Evolutionary conservation across 768 basidiomycete species (phyloP), one percentile per base, ranked within the genome.

Genomic region (Termitomyces sp.): DNA sequence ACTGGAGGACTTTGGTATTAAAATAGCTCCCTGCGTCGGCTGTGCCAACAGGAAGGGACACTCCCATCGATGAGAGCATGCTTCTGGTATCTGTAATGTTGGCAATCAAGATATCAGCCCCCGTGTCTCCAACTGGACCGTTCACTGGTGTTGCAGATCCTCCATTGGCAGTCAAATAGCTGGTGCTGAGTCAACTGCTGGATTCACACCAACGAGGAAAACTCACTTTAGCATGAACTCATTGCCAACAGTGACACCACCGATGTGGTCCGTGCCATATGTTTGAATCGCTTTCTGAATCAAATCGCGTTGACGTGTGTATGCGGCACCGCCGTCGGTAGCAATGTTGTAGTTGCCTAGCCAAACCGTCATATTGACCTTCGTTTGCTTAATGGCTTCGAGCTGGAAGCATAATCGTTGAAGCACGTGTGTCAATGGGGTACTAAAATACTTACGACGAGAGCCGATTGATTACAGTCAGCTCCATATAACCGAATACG

Each of bases 221-320:
- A 73, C 79, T 3, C 49, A 88, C 85, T 94, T 83, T 50, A 94
- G 78, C 67, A 93, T 90, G 68, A 83, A 92, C 72, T 96, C 94
- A 67, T 97, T 96, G 35, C 96, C 94, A 35, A 97, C 94, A 13
- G 88, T 94, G 40, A 98, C 66, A 9, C 96, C 96, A 0, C 73
- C 75, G 53, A 98, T 82, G 64, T 94, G 70, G 58, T 81, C 81
- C 2, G 82, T 80, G 33, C 95, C 95, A 67, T 87, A 98, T 1
- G 82, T 85, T 67, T 87, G 68, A 54, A 98, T 73, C 9, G 88
- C 93, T 3, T 75, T 68, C 61, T 85, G 72, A 56, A 94, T 82
- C n/a, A 72, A 70, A 59, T 81, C 79, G 22, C 81, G 81, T 70
- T 99, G 96, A 40, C 88, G 82, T 0, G 69, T 52, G 68, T 94